phyloP scores from a whole-genome alignment of 177 flowering plant species.

The Tripterygium wilfordii region DNA sequence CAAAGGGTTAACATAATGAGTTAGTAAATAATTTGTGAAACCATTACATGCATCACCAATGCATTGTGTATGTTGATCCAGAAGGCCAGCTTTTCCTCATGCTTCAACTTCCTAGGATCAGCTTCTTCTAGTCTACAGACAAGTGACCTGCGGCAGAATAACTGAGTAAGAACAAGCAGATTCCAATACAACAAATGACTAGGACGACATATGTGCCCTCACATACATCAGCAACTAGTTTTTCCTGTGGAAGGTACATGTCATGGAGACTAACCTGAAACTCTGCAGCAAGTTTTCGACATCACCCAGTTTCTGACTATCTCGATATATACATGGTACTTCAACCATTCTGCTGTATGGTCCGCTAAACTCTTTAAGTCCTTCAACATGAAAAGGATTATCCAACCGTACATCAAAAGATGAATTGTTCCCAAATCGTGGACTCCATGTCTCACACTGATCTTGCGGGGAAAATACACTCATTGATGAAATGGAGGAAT shows the following conservation, averaged over 20 bases:
- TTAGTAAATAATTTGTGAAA: background rate
- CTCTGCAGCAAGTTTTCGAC: constrained; percentile 60
- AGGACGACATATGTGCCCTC: background rate
- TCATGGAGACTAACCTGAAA: constrained; percentile 44
- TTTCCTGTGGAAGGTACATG: background rate
- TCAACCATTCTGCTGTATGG: constrained; percentile 94
- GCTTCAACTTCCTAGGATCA: constrained; percentile 67
- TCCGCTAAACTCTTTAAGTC: constrained; percentile 78
- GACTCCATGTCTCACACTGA: constrained; percentile 80
- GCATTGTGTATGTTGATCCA: constrained; percentile 97
- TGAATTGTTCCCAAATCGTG: constrained; percentile 61
- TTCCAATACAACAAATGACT: background rate
- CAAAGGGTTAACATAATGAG: background rate
- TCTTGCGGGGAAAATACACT: constrained; percentile 75
- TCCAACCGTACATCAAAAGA: constrained; percentile 70
- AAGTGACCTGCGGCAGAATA: constrained; percentile 51
- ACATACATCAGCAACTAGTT: background rate
- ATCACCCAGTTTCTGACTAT: constrained; percentile 55
- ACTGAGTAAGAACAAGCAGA: background rate
- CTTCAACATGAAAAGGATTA: constrained; percentile 78
- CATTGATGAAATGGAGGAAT: constrained; percentile 62
- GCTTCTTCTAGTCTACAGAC: constrained; percentile 64
- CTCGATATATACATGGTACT: constrained; percentile 64
- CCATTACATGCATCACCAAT: constrained; percentile 92
- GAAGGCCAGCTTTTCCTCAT: constrained; percentile 92